Base-by-base conservation (phyloP, 495 filamentous ascomycete species). In the Daldinia caldariorum region DNA sequence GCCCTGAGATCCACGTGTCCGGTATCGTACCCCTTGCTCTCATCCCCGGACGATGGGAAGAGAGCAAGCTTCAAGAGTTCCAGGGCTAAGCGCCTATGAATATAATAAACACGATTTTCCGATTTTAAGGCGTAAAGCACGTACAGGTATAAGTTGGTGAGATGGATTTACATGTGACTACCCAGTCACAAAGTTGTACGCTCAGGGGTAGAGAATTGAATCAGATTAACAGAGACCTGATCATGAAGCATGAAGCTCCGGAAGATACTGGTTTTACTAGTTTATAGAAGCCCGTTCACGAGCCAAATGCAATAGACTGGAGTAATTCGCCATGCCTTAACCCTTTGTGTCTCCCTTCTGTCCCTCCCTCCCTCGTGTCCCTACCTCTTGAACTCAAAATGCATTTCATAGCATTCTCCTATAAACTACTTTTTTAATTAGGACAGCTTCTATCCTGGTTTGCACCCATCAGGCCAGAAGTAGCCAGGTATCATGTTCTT, bases 1-100 rank as follows among this genome's bases (percentile, higher is more conserved):
- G 95, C 58, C 95, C 95, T 61, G 95, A 99, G 83, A 97, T 99
- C 94, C 87, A 89, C 79, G 87, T 89, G 65, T 87, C 84, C 63
- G 87, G 87, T 67, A 89, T 89, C 65, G 87, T 89, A 45, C 87
- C 87, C 35, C 78, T 89, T 73, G 87, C 87, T 39, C 86, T 89
- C 53, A 68, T 89, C 59, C 85, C 85, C 32, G 85, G 85, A 64
- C 80, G 80, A 71, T 81, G 78, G 77, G 84, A 84, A 73, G 80
- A 82, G 71, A 82, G 80, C 79, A 80, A 77, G 22, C 79, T 82
- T n/a, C 78, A 80, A 75, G 85, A 88, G 79, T 88, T 88, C 80
- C 78, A 79, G 71, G 83, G 70, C 73, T 85, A 81, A 74, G 71
- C 39, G 56, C 47, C 32, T 14, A 67, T 38, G 60, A 29, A 9